Evolutionary conservation across 2,329 filamentous ascomycete species (phyloP).

Genomic region (Alternaria brassicicola): DNA sequence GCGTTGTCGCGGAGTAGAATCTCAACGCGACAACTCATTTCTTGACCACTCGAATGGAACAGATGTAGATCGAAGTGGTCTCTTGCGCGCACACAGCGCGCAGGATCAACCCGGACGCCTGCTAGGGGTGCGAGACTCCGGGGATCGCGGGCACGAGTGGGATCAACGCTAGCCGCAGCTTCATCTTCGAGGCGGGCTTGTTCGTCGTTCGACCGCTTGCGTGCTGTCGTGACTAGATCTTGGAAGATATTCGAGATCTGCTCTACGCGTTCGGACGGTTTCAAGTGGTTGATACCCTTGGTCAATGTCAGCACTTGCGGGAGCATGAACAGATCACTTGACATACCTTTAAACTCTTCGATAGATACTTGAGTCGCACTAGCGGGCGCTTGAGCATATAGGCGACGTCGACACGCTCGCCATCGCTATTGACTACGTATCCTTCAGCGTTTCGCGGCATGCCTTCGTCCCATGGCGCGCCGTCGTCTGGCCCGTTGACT

Average conservation of each 20-base stretch:
- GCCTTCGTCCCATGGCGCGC: conserved; percentile 59
- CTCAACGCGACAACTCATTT: conserved; percentile 87
- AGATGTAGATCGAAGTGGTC: conserved; percentile 89
- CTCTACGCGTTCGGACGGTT: conserved; percentile 62
- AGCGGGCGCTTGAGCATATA: conserved; percentile 89
- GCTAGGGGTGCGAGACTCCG: conserved; percentile 75
- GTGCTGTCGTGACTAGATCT: conserved; percentile 75
- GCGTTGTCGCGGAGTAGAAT: conserved; percentile 82
- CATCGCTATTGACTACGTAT: conserved; percentile 71
- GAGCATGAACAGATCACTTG: neutral
- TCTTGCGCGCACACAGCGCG: conserved; percentile 82
- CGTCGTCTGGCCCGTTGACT: conserved; percentile 53
- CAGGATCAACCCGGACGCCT: conserved; percentile 73
- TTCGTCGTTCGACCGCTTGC: conserved; percentile 75
- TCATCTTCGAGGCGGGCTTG: conserved; percentile 79
- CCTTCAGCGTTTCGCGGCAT: conserved; percentile 65
- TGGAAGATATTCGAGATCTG: conserved; percentile 69
- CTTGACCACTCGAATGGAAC: conserved; percentile 85
- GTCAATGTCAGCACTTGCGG: conserved; percentile 36
- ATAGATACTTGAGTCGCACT: conserved; percentile 83
- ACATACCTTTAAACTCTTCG: conserved; percentile 77
- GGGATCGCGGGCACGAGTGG: conserved; percentile 78
- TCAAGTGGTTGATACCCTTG: conserved; percentile 63
- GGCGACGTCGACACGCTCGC: conserved; percentile 91
- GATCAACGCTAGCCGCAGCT: conserved; percentile 82